Conservation (phyloP, 2,329 filamentous ascomycete species). For the Penicillium oxalicum region DNA sequence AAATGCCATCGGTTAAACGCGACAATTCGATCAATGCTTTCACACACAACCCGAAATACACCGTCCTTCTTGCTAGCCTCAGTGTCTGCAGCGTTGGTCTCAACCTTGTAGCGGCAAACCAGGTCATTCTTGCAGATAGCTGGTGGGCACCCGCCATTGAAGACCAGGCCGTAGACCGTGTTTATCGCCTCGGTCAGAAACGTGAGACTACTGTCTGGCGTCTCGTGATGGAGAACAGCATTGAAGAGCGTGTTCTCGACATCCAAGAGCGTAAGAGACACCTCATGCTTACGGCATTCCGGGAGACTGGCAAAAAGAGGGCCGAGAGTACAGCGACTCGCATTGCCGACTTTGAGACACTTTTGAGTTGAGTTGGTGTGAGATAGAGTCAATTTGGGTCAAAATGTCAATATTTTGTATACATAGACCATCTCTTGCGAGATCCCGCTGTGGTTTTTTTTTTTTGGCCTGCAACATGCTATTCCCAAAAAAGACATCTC, state of each 20-base stretch:
- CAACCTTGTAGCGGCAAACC: conserved; percentile 79
- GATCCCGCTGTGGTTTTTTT: too few species aligned
- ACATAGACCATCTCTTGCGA: too few species aligned
- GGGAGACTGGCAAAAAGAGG: conserved; percentile 59
- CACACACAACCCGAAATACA: conserved; percentile 60
- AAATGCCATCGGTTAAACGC: conserved; percentile 64
- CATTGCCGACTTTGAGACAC: conserved; percentile 44
- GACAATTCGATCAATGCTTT: conserved; percentile 65
- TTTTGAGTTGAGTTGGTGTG: conserved; percentile 21
- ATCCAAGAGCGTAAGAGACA: conserved; percentile 75
- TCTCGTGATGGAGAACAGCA: conserved; percentile 70
- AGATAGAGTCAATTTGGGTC: neutral
- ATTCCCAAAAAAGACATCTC: too few species aligned
- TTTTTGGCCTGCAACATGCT: too few species aligned
- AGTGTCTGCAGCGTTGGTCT: conserved; percentile 79
- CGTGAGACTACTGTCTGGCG: conserved; percentile 73
- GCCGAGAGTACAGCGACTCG: conserved; percentile 50
- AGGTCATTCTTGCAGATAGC: conserved; percentile 74
- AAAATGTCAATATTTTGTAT: too few species aligned
- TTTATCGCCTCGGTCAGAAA: conserved; percentile 78
- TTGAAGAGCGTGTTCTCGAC: conserved; percentile 74
- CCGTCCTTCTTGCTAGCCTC: conserved; percentile 74
- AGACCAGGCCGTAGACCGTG: conserved; percentile 83
- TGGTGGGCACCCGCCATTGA: conserved; percentile 95
- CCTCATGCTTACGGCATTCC: conserved; percentile 71